Evolutionary conservation across 2,329 filamentous ascomycete species (phyloP), one percentile per base, ranked within the genome.

Genomic region (Beauveria australis): DNA sequence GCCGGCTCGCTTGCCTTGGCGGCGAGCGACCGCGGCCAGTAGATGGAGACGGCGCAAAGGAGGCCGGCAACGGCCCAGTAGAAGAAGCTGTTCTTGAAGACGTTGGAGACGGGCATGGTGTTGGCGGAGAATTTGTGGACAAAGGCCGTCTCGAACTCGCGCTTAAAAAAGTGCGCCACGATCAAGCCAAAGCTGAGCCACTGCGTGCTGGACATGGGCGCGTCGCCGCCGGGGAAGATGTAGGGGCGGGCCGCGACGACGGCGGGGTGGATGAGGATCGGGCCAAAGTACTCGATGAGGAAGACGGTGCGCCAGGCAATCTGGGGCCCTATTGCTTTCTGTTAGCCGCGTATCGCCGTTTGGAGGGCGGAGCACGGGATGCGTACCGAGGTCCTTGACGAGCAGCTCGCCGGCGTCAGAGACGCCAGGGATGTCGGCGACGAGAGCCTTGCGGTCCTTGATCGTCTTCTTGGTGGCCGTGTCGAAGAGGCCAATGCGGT

Each of bases 231-330:
- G 62, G 76, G 74, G 71, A 81, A 77, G 63, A 79, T 78, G 72
- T 88, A 86, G 26, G 89, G 85, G 53, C 92, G 89, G 60, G 89
- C 78, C 66, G 82, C 86, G 73, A 92, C 78, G 72, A 88, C 80
- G 67, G 90, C 79, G 49, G 85, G 83, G 78, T 97, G 92, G 77
- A 97, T 89, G 69, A 97, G 76, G 69, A 97, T 83, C 6, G 94
- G 94, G 4, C 94, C 94, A 66, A 94, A 77, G 75, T 99, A 99
- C 77, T 99, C 94, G 78, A 97, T 87, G 64, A 97, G 78, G 80
- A 93, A 99, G 73, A 97, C 93, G 63, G 91, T 94, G 65, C 86
- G 87, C 94, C 94, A 99, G 64, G 85, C 86, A 60, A 97, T 88
- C 75, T 99, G 94, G 53, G 87, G 84, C 18, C 94, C 92, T 96